Evolutionary conservation across 228 moss, liverwort and hornwort genomes (phyloP).

Genomic region (Sphagnum fallax): DNA sequence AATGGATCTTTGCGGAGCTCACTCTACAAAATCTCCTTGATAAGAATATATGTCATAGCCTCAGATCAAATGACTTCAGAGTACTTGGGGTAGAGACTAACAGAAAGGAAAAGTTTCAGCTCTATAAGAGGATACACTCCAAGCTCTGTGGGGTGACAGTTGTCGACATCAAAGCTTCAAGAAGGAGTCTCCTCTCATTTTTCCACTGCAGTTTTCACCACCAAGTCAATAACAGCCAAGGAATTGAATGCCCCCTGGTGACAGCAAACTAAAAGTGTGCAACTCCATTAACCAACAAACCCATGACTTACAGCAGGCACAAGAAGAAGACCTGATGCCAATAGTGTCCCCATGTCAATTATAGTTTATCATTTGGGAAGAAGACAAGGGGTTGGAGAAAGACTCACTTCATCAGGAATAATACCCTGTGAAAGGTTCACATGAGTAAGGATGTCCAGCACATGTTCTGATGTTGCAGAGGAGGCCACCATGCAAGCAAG

Average conservation of each 20-base stretch:
- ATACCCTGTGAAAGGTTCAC: slow-evolving; percentile 40
- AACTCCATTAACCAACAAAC: background rate
- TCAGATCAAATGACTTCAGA: background rate
- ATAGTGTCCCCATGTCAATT: too few species aligned
- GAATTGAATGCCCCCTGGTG: background rate
- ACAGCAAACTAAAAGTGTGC: background rate
- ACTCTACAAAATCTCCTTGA: too few species aligned
- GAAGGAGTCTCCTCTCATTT: slow-evolving; percentile 49
- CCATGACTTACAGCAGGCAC: background rate
- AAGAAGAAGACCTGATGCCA: too few species aligned
- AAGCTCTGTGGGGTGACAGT: slow-evolving; percentile 18
- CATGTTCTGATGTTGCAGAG: slow-evolving; percentile 33
- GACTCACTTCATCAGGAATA: slow-evolving; percentile 48
- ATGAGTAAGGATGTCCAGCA: slow-evolving; percentile 53
- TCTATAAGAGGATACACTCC: slow-evolving; percentile 51
- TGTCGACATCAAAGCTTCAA: slow-evolving; percentile 31
- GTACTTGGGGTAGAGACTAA: background rate
- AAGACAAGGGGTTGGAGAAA: background rate
- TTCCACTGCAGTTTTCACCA: slow-evolving; percentile 38
- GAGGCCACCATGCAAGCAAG: slow-evolving; percentile 59
- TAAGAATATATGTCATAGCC: background rate
- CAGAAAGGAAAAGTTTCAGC: background rate
- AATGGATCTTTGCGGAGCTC: background rate
- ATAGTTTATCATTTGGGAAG: background rate
- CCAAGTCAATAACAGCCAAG: background rate